Evolutionary conservation across 345 rosid species (phyloP), one percentile per base, ranked within the genome.

Genomic region (Lepidium africanum): DNA sequence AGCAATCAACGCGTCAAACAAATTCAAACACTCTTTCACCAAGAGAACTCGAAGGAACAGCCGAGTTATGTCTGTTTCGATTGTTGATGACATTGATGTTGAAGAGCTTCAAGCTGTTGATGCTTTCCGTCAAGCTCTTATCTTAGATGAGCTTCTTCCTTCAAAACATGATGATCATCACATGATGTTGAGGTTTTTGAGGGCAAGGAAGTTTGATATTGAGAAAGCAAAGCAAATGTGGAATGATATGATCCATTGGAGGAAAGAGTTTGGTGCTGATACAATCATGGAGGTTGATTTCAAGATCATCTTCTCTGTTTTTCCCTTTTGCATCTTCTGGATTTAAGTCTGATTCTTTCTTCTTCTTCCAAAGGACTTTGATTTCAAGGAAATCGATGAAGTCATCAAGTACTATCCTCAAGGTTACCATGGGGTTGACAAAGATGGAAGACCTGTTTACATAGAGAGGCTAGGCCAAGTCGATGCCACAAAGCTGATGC

Each of bases 181-280:
- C 78, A 79, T 75, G 89, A 86, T 93, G 96, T 87, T 90, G 13
- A 84, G 98, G 96, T 92, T 92, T 59, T 53, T 92, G 36, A 84
- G 75, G 88, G 97, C 98, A 21, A 84, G 98, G 79, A 92, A 90
- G 74, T 92, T 84, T 49, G 98, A 90, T 43, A 27, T 84, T 2
- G 97, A 93, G 48, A 93, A 90, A 67, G 69, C 98, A 8, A 90
- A 93, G 85, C 89, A 86, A 73, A 90, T 90, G 97, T 92, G 98
- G 98, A 50, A 71, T 63, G 91, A 89, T 70, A 90, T 90, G 97
- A 80, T 92, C 42, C 73, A 84, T 9, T 92, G 98, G 98, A 83
- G 97, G 82, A 85, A 71, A 65, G 96, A 92, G 6, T 88, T 88
- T 69, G 86, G 87, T 43, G 85, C 82, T 38, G 98, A 92, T 73